Evolutionary conservation across 2,329 filamentous ascomycete species (phyloP).

Genomic region (Akanthomyces uredinophilus): DNA sequence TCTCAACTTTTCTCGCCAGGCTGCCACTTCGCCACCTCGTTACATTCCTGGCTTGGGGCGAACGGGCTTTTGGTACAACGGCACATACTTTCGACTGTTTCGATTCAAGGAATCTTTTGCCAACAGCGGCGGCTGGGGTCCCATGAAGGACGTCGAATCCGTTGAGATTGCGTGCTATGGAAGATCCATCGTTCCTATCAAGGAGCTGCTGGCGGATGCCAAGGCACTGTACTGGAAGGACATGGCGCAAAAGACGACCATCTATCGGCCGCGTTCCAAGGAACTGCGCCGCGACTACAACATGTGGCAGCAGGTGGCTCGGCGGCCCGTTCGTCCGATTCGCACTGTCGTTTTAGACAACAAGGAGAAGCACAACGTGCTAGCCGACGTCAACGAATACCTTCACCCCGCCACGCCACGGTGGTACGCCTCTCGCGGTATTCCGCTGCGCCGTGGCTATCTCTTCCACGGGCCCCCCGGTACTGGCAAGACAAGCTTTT

Average conservation of each 20-base stretch:
- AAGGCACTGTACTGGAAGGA: conserved; percentile 48
- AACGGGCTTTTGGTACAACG: conserved; percentile 50
- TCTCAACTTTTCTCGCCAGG: conserved; percentile 56
- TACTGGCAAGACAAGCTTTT: conserved; percentile 67
- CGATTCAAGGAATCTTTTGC: conserved; percentile 40
- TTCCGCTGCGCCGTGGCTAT: conserved; percentile 72
- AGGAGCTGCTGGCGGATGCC: conserved; percentile 47
- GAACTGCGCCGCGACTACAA: conserved; percentile 41
- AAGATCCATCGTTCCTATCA: conserved; percentile 45
- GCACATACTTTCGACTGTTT: conserved; percentile 45
- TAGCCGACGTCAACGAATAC: conserved; percentile 73
- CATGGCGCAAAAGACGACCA: conserved; percentile 51
- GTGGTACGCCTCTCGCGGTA: conserved; percentile 72
- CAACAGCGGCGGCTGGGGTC: conserved; percentile 28
- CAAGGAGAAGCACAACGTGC: conserved; percentile 58
- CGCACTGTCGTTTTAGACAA: conserved; percentile 69
- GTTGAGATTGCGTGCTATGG: conserved; percentile 52
- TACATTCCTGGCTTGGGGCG: conserved; percentile 50
- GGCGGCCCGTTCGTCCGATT: conserved; percentile 65
- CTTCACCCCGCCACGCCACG: conserved; percentile 62
- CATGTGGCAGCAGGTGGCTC: conserved; percentile 52
- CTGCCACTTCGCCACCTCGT: conserved; percentile 44
- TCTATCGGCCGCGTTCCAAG: conserved; percentile 48
- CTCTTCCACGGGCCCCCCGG: conserved; percentile 72
- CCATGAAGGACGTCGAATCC: conserved; percentile 48